Conservation (phyloP, 805 yeast species). For the Saturnispora mendoncae region DNA sequence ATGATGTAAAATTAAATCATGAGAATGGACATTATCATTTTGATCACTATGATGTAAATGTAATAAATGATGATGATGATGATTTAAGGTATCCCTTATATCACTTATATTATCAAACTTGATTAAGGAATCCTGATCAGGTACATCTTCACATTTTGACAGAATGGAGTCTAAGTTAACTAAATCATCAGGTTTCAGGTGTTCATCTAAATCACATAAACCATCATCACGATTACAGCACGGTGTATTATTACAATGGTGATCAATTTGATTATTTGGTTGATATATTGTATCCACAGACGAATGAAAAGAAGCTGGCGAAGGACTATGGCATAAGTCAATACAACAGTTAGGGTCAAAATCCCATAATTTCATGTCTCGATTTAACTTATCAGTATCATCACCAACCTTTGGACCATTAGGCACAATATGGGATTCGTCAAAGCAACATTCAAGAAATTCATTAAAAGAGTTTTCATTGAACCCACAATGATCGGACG, state of each 20-base stretch:
- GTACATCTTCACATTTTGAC: neutral
- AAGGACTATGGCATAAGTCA: slow-evolving; percentile 1
- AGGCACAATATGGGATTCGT: slow-evolving; percentile 11
- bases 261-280: neutral
- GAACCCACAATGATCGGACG: slow-evolving; percentile 6
- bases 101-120: slow-evolving; percentile 1
- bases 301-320: neutral
- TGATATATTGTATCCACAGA: neutral
- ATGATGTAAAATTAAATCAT: slow-evolving; percentile 15
- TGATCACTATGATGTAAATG: slow-evolving; percentile 15
- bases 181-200: slow-evolving; percentile 2
- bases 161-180: slow-evolving; percentile 3
- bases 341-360: slow-evolving; percentile 9
- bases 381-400: neutral
- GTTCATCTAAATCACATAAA: slow-evolving; percentile 8
- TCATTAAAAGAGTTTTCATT: slow-evolving; percentile 11
- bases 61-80: slow-evolving; percentile 15
- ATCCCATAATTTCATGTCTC: slow-evolving; percentile 9
- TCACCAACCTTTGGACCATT: slow-evolving; percentile 3
- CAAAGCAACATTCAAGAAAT: slow-evolving; percentile 15
- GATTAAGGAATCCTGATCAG: neutral
- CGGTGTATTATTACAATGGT: neutral
- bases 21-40: slow-evolving; percentile 11
- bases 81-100: slow-evolving; percentile 6
- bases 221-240: slow-evolving; percentile 7